These are phyloP conservation scores for Noccaea bulbosa DNA, from an alignment of 345 rosid genomes.

Conservation along the genomic window DNA sequence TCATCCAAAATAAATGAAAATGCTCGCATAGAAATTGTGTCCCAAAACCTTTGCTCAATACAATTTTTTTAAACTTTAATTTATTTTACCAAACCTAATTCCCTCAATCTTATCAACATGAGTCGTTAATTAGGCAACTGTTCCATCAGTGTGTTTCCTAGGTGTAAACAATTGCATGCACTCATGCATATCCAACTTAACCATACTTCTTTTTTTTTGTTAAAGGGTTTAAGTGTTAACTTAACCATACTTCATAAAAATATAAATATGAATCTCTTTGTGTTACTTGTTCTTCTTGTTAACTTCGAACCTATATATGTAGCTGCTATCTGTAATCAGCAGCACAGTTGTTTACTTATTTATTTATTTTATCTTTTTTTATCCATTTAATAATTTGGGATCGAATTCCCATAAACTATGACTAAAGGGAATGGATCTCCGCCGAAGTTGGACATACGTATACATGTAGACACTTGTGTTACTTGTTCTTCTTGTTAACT, in stretches of 20 bases:
- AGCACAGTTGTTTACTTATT: neutral
- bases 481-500: slow-evolving; percentile 37
- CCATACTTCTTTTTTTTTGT: no score
- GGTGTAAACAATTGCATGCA: slow-evolving; percentile 19
- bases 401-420: neutral
- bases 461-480: no score
- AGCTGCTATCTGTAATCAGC: slow-evolving; percentile 20
- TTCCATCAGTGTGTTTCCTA: slow-evolving; percentile 28
- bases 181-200: neutral
- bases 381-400: slow-evolving; percentile 7
- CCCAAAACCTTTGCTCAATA: neutral
- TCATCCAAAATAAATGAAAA: no score
- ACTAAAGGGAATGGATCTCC: slow-evolving; percentile 25
- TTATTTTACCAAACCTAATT: slow-evolving; percentile 18
- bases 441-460: slow-evolving; percentile 12
- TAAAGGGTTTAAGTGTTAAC: no score
- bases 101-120: neutral
- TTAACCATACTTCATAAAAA: no score
- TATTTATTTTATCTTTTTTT: neutral
- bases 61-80: slow-evolving; percentile 7
- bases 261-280: neutral
- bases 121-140: slow-evolving; percentile 19
- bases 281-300: slow-evolving; percentile 37
- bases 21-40: no score
- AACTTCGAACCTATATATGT: slow-evolving; percentile 23